phyloP scores from a whole-genome alignment of 345 rosid species.

The Streptanthus diversifolius region DNA sequence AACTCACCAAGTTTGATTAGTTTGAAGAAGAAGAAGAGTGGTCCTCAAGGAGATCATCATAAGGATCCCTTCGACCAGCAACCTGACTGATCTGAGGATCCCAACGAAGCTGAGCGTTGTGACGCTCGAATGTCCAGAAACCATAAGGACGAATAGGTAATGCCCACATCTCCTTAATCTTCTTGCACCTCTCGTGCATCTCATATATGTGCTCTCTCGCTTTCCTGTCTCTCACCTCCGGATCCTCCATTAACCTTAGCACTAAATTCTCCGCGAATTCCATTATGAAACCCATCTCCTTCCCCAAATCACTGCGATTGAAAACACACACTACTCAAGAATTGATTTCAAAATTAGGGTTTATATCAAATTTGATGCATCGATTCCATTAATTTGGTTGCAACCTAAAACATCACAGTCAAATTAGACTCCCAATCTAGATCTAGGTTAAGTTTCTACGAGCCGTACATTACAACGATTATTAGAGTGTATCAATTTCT shows the following conservation, averaged over 20 bases:
- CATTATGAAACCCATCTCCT: slow-evolving; percentile 74
- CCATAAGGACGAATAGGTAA: slow-evolving; percentile 94
- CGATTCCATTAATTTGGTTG: background rate
- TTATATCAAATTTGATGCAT: background rate
- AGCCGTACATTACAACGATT: background rate
- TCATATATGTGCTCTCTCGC: slow-evolving; percentile 75
- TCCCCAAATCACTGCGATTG: background rate
- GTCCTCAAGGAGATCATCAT: slow-evolving; percentile 75
- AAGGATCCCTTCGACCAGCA: slow-evolving; percentile 91
- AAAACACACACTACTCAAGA: background rate
- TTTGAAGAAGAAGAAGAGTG: slow-evolving; percentile 34
- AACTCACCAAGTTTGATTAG: slow-evolving; percentile 14
- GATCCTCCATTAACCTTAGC: slow-evolving; percentile 92
- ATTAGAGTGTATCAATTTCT: background rate
- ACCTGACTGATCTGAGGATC: slow-evolving; percentile 97
- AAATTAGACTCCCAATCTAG: slow-evolving; percentile 7
- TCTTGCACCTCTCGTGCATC: slow-evolving; percentile 66
- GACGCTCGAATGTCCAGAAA: slow-evolving; percentile 94
- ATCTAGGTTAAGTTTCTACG: slow-evolving; percentile 14
- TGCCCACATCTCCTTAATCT: slow-evolving; percentile 98
- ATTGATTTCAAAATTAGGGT: background rate
- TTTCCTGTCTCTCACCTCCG: slow-evolving; percentile 79
- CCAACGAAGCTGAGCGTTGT: slow-evolving; percentile 88
- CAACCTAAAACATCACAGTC: background rate
- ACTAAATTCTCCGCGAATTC: slow-evolving; percentile 91